Base-by-base conservation (phyloP, 768 basidiomycete genomes). In the Grammothele lineata region DNA sequence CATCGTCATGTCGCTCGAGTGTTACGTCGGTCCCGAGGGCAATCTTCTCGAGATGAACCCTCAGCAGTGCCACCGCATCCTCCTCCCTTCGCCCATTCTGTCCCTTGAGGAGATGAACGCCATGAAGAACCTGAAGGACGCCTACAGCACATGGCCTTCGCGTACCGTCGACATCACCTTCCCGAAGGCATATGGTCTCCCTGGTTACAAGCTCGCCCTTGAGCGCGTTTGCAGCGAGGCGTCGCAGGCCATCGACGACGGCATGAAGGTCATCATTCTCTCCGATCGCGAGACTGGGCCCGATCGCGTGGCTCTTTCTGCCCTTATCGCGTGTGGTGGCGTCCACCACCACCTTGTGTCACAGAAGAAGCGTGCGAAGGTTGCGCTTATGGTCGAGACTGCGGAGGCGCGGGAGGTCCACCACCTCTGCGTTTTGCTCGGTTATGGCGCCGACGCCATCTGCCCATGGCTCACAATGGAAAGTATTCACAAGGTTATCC, bases 1-100 rank as follows among this genome's bases (percentile, higher is more conserved):
- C 57, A 94, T 98, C 59, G 96, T 99, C 66, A 99, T 98, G 96
- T 96, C 93, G 5, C 78, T 98, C 48, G 93, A 96, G 70, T 84
- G 91, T 10, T 92, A 92, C 61, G 92, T 98, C 59, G 96, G 96
- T 2, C 90, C 90, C 37, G 95, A 97, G 70, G 95, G 95, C 48
- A 99, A 99, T 67, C 71, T 99, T 35, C 74, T 99, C 50, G 96
- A 98, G 70, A 92, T 96, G 82, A 89, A 87, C 64, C 80, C 92
- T 14, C 80, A 88, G 57, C 96, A 99, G 66, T 94, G 92, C 62
- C 92, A 94, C 68, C 85, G 93, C 48, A 91, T 99, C 57, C 80
- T 90, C 50, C 82, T 99, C 24, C 81, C 87, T 33, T 94, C 95
- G 2, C 96, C 96, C 12, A 71, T 98, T 45, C 76, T 98, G 42